Conservation (phyloP, 2,329 filamentous ascomycete species). For the Chaetomium olivaceum region DNA sequence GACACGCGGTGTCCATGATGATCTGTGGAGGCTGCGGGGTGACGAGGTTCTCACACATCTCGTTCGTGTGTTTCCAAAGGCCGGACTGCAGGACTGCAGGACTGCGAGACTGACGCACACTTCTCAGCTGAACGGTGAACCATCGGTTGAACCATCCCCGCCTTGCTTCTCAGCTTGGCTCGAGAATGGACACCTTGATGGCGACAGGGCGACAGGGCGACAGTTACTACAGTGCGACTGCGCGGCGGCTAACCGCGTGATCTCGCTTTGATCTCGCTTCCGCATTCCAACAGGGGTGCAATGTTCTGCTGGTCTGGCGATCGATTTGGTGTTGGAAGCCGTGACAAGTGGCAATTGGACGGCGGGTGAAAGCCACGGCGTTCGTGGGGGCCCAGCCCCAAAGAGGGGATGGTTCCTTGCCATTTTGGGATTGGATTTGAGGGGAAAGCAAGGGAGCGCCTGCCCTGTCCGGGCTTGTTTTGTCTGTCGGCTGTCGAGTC, state of each 20-base stretch:
- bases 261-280: slow-evolving; percentile 8
- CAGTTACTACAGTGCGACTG: too few species aligned
- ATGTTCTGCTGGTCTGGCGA: not conserved
- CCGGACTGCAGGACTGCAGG: too few species aligned
- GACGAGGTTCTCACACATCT: not conserved
- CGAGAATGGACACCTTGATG: not conserved
- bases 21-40: not conserved
- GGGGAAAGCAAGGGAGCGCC: not conserved
- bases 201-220: too few species aligned
- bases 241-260: not conserved
- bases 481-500: not conserved
- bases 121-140: not conserved
- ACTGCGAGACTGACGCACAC: not conserved
- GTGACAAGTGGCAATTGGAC: slow-evolving; percentile 5
- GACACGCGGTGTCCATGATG: not conserved
- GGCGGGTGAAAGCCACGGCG: not conserved
- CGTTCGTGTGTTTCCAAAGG: not conserved
- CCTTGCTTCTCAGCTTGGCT: not conserved
- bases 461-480: not conserved
- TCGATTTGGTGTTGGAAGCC: not conserved
- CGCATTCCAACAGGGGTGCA: not conserved
- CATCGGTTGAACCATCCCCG: not conserved
- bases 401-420: not conserved
- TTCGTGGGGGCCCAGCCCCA: slow-evolving; percentile 2
- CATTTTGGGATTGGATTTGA: not conserved